Base-by-base conservation (phyloP, 768 basidiomycete genomes). In the Mycena maculata region DNA sequence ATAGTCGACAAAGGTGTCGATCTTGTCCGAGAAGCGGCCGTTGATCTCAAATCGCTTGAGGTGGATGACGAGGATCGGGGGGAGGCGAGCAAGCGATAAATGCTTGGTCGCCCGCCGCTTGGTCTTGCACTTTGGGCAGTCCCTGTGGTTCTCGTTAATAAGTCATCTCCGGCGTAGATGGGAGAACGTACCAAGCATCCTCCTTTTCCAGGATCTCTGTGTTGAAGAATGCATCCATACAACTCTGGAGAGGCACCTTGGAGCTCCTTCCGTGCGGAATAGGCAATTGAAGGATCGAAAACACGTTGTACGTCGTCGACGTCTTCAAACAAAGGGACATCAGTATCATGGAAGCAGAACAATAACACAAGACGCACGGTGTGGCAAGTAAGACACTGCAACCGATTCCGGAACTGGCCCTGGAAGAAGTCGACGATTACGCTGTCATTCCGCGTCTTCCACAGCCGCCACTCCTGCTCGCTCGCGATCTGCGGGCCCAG, bases 361-460 rank as follows among this genome's bases (percentile, higher is more conserved):
- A 36, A 13, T 36, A 36, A 7, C 33, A 42, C 9, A 30, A 22
- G 39, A 78, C 81, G 66, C 67, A 96, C 96, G 79, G 94, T 93
- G 68, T 89, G 84, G 76, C 97, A 99, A 5, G 92, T 97, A 75
- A 95, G 75, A 77, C 97, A 99, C 73, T 93, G 87, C 79, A 99
- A 78, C 59, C 90, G 85, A 80, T 92, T 98, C 69, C 94, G 84
- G 78, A 98, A 98, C 78, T 99, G 98, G 13, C 97, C 97, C 80
- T 99, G 97, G 83, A 99, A 98, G 75, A 92, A 93, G 78, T 98
- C 96, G 30, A 99, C 98, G 58, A 99, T 91, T 59, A 99, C 80
- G 73, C 93, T 95, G 76, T 99, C 95, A 75, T 98, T 95, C 61
- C 94, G 86, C 82, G 88, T 88, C 76, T 88, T 88, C 85, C 98